A percentile compares a stretch with the other conserved stretches of the same genome.
Conservation (phyloP, 257 asterid genomes). For the Penstemon newberryi region DNA sequence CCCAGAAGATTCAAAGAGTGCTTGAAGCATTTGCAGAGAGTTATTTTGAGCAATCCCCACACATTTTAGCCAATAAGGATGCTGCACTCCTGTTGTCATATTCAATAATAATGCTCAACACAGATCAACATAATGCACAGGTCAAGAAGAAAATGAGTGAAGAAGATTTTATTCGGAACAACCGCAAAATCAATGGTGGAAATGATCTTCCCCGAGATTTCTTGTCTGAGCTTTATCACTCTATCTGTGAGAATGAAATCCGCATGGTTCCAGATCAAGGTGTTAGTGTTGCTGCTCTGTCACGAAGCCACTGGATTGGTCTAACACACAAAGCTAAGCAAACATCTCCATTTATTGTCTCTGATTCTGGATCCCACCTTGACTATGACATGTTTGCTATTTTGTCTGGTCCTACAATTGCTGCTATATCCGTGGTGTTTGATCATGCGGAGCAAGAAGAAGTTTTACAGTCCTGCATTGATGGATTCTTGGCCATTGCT, state of each 20-base stretch:
- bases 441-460: conserved; percentile 82
- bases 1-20: conserved; percentile 94
- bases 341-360: conserved; percentile 57
- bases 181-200: conserved; percentile 88
- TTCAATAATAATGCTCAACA: conserved; percentile 86
- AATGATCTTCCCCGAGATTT: conserved; percentile 86
- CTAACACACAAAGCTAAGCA: conserved; percentile 71
- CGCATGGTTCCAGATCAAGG: conserved; percentile 79
- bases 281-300: conserved; percentile 45
- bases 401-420: conserved; percentile 79
- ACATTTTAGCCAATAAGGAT: conserved; percentile 80
- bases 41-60: conserved; percentile 77
- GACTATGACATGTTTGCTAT: conserved; percentile 81
- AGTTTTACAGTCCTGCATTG: conserved; percentile 66
- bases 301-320: conserved; percentile 91
- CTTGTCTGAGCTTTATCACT: conserved; percentile 75
- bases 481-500: conserved; percentile 81
- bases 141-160: conserved; percentile 96
- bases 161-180: conserved; percentile 90
- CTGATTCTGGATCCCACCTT: conserved; percentile 61
- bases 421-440: conserved; percentile 87
- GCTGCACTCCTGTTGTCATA: conserved; percentile 86
- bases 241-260: conserved; percentile 84
- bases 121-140: conserved; percentile 91
- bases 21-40: conserved; percentile 93